These are phyloP conservation scores for Lipomyces yamadae DNA, from an alignment of 805 yeast species.

Conservation along the genomic window DNA sequence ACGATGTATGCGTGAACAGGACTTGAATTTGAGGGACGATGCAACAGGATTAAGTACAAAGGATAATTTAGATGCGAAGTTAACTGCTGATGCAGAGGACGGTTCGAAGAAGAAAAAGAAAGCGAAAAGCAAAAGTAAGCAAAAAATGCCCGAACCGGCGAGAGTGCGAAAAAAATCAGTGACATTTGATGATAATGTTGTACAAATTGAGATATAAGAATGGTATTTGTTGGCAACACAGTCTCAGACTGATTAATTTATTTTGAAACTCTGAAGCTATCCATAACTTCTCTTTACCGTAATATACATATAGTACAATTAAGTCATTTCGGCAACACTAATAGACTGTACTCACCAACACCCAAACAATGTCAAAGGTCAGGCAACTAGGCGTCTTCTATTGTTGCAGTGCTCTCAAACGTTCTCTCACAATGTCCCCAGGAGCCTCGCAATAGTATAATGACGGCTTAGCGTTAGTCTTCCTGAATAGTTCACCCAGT, in stretches of 20 bases:
- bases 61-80: not conserved
- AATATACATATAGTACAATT: not conserved
- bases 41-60: slow-evolving; percentile 1
- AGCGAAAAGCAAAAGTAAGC: slow-evolving; percentile 15
- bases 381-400: not conserved
- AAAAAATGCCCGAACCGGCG: slow-evolving; percentile 7
- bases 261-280: not conserved
- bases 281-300: not conserved
- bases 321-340: not conserved
- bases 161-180: slow-evolving; percentile 27
- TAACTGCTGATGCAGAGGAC: not conserved
- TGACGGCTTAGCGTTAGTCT: slow-evolving; percentile 23
- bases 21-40: not conserved
- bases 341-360: not conserved
- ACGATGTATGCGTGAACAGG: slow-evolving; percentile 66
- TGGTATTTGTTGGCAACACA: not conserved
- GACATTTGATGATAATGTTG: slow-evolving; percentile 31
- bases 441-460: slow-evolving; percentile 30
- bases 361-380: not conserved
- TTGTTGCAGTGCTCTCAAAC: slow-evolving; percentile 9
- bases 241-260: not conserved
- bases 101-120: slow-evolving; percentile 13
- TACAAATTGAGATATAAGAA: slow-evolving; percentile 24
- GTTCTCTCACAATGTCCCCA: slow-evolving; percentile 15
- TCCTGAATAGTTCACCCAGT: not conserved